A percentile compares a stretch with the other conserved stretches of the same genome.
phyloP scores from a whole-genome alignment of 1,284 basidiomycete species.

The Trichosporon inkin region DNA sequence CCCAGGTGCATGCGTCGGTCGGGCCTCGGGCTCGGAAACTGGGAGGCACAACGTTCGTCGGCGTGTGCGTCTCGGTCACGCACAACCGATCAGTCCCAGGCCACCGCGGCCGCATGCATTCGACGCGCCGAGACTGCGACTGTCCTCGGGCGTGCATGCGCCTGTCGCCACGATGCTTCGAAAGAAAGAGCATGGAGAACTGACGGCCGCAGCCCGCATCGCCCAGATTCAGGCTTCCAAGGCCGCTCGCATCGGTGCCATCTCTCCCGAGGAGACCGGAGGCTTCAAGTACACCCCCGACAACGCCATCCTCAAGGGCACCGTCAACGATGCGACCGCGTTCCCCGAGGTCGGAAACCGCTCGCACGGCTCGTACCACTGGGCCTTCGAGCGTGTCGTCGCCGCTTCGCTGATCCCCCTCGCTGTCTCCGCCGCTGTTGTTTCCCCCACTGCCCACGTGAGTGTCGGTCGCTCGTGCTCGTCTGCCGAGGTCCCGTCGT shows the following conservation, averaged over 20 bases:
- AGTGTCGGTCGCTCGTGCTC: constrained; percentile 22
- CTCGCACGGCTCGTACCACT: constrained; percentile 90
- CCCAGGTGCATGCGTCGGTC: neutral
- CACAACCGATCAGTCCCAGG: neutral
- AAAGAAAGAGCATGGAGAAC: neutral
- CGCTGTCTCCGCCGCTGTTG: constrained; percentile 72
- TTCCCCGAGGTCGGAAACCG: constrained; percentile 72
- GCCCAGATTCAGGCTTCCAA: constrained; percentile 35
- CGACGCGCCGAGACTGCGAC: neutral
- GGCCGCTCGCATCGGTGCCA: constrained; percentile 22
- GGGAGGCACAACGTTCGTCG: neutral
- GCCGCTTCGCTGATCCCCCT: constrained; percentile 83
- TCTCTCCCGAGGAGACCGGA: constrained; percentile 45
- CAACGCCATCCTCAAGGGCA: constrained; percentile 74
- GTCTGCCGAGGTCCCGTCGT: neutral
- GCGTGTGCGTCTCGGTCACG: neutral
- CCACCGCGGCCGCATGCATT: neutral
- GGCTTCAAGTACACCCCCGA: constrained; percentile 51
- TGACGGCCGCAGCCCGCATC: constrained; percentile 32
- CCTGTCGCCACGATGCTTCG: neutral
- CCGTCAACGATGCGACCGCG: constrained; percentile 89
- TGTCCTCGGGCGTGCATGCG: neutral
- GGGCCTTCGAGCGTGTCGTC: constrained; percentile 92
- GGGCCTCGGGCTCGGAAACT: neutral
- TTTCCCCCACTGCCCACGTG: constrained; percentile 62